Evolutionary conservation across 805 yeast species (phyloP), one percentile per base, ranked within the genome.

Genomic region (Myxozyma lipomycoides): DNA sequence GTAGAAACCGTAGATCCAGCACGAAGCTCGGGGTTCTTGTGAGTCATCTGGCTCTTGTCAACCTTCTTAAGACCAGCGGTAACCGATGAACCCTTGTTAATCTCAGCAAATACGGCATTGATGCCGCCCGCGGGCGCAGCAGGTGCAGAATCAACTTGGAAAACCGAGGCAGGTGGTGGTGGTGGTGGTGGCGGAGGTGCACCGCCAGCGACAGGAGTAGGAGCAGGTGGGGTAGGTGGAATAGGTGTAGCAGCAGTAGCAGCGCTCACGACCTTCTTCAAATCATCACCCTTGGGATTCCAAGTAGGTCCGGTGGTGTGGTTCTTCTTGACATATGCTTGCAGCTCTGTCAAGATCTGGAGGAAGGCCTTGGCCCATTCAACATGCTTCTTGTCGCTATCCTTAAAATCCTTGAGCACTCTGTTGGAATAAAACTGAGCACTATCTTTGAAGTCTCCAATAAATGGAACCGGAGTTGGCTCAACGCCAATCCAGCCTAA

Each of bases 351-450:
- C 65, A 88, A 82, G 21, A 87, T 70, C 23, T 72, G 67, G 61
- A 79, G 69, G 64, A 81, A 86, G 15, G 68, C 63, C 55, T 82
- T 80, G 36, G 84, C 96, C 98, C 98, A 93, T 50, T 83, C 84
- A 23, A 77, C 82, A 43, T 86, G 86, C 48, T 71, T 72, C 36
- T 78, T 73, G 60, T 85, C 89, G 43, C 55, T 49, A 24, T 24
- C 95, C 68, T 78, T 88, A 71, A 71, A 82, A 55, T 88, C 96
- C 69, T 90, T 90, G 66, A 90, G 70, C 39, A 91, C 83, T 61
- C 95, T 79, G 70, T 93, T 90, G 9, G 95, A 78, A 89, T 97
- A 93, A 70, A 93, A 93, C 67, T 84, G 91, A 32, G 96, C 86
- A 19, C 95, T 81, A 64, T 93, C 98, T 65, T 84, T 86, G 70